Evolutionary conservation across 768 basidiomycete species (phyloP).

Genomic region (Artomyces pyxidatus): DNA sequence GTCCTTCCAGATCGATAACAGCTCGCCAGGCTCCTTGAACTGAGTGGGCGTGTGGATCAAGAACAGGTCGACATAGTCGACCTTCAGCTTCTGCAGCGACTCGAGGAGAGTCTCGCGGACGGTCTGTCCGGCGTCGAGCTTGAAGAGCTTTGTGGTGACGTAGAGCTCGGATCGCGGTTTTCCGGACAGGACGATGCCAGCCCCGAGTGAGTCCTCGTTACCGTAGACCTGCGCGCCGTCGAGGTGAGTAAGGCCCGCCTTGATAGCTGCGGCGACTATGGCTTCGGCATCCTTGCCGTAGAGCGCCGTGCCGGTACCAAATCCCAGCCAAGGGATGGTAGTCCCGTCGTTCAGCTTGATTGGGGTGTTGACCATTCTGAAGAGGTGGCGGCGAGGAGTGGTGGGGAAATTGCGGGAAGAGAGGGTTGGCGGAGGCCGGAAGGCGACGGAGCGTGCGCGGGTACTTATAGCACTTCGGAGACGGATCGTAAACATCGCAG

Average conservation of each 20-base stretch:
- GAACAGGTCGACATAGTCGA: constrained; percentile 36
- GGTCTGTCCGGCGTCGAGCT: constrained; percentile 23
- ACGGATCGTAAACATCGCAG: too few relatives aligned
- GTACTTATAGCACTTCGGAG: too few relatives aligned
- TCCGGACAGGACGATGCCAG: constrained; percentile 25
- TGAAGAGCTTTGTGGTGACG: constrained; percentile 35
- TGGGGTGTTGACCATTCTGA: constrained; percentile 13
- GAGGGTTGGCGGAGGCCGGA: neutral
- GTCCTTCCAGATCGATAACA: constrained; percentile 35
- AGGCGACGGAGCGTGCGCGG: too few relatives aligned
- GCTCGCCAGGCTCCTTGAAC: constrained; percentile 13
- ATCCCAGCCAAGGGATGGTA: constrained; percentile 29
- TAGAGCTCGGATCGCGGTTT: constrained; percentile 31
- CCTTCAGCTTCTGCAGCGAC: constrained; percentile 32
- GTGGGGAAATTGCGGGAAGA: neutral
- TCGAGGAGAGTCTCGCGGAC: constrained; percentile 30
- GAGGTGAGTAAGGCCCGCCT: constrained; percentile 29
- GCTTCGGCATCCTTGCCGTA: constrained; percentile 22
- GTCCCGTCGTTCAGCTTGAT: constrained; percentile 30
- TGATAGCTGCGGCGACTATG: constrained; percentile 23
- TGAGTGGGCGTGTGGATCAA: constrained; percentile 33
- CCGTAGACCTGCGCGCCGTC: constrained; percentile 32
- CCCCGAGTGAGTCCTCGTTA: constrained; percentile 32
- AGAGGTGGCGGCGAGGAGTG: neutral
- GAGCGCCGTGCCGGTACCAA: constrained; percentile 31